Evolutionary conservation across 2,329 filamentous ascomycete species (phyloP), one percentile per base, ranked within the genome.

Genomic region (Alternaria triticimaculans): DNA sequence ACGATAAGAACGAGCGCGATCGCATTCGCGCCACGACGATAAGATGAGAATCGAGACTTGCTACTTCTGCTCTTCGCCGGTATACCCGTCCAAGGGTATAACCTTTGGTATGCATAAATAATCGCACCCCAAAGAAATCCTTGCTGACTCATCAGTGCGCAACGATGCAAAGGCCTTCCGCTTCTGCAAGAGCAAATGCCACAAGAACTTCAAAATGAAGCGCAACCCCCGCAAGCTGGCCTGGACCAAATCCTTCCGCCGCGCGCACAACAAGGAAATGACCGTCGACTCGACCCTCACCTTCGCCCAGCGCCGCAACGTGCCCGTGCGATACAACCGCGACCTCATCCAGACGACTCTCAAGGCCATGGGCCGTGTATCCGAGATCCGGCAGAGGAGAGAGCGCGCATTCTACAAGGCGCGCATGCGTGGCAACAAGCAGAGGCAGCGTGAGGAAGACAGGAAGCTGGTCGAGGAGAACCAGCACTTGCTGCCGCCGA

Each of bases 341-440:
- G 93, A 97, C 73, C 89, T 97, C 69, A 89, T 97, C 68, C 87
- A 88, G 73, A 93, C 92, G 77, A 98, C 96, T 15, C 87, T 98
- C 81, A 89, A 92, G 79, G 95, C 94, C 71, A 99, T 99, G 94
- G 87, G 93, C 82, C 88, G 95, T 68, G 90, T 98, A 74, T 86
- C 88, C 75, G 94, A 97, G 85, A 95, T 98, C 82, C 87, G 94
- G 58, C 82, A 88, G 62, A 88, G 90, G 78, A 88, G 96, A 78
- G 95, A 98, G 87, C 88, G 93, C 72, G 91, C 91, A 70, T 97
- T 97, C 84, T 97, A 97, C 86, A 94, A 93, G 88, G 90, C 91
- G 79, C 90, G 96, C 79, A 94, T 98, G 92, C 90, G 90, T 56
- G 94, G 94, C 80, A 97, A 96, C 84, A 90, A 92, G 83, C 92